Evolutionary conservation across 164 flowering plant species (phyloP), one percentile per base, ranked within the genome.

Genomic region (Akebia trifoliata): DNA sequence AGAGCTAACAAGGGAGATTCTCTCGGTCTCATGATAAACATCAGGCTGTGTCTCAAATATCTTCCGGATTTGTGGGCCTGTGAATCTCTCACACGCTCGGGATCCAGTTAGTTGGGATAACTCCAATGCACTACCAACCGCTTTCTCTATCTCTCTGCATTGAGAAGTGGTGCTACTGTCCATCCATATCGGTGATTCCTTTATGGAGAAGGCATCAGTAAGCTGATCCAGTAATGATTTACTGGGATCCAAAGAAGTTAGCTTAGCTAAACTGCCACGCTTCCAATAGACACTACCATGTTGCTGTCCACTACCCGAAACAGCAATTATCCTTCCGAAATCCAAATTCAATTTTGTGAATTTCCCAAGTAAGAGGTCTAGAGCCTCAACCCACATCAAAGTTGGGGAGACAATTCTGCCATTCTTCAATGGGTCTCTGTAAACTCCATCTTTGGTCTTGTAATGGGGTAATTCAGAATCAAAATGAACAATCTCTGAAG

Each of bases 211-310:
- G 15, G 80, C 93, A 70, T 76, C 71, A 6, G 62, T 57, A 31
- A 94, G 64, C 64, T 90, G 96, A 54, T 73, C 89, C 53, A 75
- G 67, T 36, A 94, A 54, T 14, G 61, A 48, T 61, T 81, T 78
- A 24, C 62, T 66, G 1, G 90, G 62, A 68, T 90, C 82, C 74
- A 94, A 69, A 22, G 85, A 74, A 4, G 81, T 74, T 36, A 90
- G 63, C 29, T 69, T 69, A 1, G 45, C 55, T 6, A 69, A 75
- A 72, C 87, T 75, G 0, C 95, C 95, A 7, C 59, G 81, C 67
- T 83, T 90, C 97, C 99, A 94, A 59, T 87, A 94, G 5, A 94
- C 96, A 62, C 99, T 94, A 6, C 99, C 97, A 58, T 94, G 97
- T 56, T 94, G 99, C 80, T 94, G 99, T 25, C 89, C 96, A 42